Conservation (phyloP, 2,329 filamentous ascomycete genomes). For the Simplicillium sp. region DNA sequence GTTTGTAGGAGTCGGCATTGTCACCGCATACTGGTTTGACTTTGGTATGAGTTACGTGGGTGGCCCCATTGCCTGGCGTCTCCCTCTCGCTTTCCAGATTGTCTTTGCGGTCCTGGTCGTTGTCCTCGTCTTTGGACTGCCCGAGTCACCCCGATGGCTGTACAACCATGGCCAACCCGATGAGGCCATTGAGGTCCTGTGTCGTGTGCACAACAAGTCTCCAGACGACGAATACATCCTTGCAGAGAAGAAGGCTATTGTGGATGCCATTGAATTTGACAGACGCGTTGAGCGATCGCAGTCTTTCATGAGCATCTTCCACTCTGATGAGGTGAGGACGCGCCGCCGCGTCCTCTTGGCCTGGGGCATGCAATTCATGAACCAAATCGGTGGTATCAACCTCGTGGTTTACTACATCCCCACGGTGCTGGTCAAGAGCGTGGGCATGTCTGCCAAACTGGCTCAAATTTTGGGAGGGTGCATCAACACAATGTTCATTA, state of each 20-base stretch:
- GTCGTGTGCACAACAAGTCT: constrained; percentile 28
- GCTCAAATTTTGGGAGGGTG: constrained; percentile 24
- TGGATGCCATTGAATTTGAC: constrained; percentile 30
- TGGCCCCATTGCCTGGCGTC: constrained; percentile 9
- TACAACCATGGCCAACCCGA: constrained; percentile 23
- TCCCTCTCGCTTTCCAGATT: constrained; percentile 19
- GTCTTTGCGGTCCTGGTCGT: constrained; percentile 22
- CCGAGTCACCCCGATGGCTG: constrained; percentile 31
- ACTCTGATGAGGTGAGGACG: constrained; percentile 30
- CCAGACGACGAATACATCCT: constrained; percentile 20
- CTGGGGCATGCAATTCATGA: constrained; percentile 37
- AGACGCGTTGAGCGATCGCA: constrained; percentile 15
- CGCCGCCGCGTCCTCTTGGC: constrained; percentile 34
- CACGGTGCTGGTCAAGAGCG: constrained; percentile 21
- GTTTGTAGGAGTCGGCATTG: constrained; percentile 27
- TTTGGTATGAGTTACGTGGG: constrained; percentile 18
- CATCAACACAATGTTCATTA: constrained; percentile 26
- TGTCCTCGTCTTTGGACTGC: constrained; percentile 25
- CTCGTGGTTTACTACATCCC: constrained; percentile 27
- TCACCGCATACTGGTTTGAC: constrained; percentile 20
- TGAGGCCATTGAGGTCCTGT: constrained; percentile 25
- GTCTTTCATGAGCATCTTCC: constrained; percentile 31
- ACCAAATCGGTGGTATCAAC: constrained; percentile 40
- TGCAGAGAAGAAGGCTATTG: constrained; percentile 25
- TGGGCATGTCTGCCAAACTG: constrained; percentile 18